Evolutionary conservation across 768 basidiomycete genomes (phyloP).

Genomic region (Leccinum variicolor): DNA sequence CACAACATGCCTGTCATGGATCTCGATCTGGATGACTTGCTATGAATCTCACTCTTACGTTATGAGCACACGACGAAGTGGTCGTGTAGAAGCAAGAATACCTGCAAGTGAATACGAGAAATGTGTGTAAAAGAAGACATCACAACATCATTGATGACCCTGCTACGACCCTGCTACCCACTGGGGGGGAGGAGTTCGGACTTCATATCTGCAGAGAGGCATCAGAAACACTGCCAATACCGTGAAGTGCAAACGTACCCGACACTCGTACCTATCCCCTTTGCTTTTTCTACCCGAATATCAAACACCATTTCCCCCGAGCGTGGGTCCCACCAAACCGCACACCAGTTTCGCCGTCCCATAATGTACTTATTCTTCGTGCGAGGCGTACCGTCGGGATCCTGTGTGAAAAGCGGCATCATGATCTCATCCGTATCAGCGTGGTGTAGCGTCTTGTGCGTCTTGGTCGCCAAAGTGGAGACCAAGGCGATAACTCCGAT

Average conservation of each 20-base stretch:
- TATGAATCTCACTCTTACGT: constrained; percentile 12
- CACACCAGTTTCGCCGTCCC: constrained; percentile 87
- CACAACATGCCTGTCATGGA: constrained; percentile 27
- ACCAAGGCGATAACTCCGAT: constrained; percentile 75
- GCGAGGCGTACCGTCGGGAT: constrained; percentile 71
- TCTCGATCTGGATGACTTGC: constrained; percentile 24
- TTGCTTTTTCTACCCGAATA: constrained; percentile 81
- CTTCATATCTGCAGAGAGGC: constrained; percentile 37
- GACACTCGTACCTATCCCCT: constrained; percentile 77
- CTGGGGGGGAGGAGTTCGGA: constrained; percentile 41
- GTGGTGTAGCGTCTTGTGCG: constrained; percentile 83
- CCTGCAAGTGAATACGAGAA: not conserved
- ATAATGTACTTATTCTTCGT: constrained; percentile 76
- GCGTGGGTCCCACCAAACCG: constrained; percentile 52
- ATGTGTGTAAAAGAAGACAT: not conserved
- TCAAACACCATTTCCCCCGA: constrained; percentile 75
- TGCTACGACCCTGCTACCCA: constrained; percentile 28
- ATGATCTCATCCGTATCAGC: constrained; percentile 84
- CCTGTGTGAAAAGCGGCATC: constrained; percentile 74
- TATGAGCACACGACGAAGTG: not conserved
- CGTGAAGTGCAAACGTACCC: constrained; percentile 45
- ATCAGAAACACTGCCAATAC: not conserved
- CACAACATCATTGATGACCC: constrained; percentile 7
- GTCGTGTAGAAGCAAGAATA: not conserved
- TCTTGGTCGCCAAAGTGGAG: constrained; percentile 71